A percentile compares a stretch with the other conserved stretches of the same genome.
phyloP scores from a whole-genome alignment of 371 early-diverging fungal species.

The Mortierella sp. region DNA sequence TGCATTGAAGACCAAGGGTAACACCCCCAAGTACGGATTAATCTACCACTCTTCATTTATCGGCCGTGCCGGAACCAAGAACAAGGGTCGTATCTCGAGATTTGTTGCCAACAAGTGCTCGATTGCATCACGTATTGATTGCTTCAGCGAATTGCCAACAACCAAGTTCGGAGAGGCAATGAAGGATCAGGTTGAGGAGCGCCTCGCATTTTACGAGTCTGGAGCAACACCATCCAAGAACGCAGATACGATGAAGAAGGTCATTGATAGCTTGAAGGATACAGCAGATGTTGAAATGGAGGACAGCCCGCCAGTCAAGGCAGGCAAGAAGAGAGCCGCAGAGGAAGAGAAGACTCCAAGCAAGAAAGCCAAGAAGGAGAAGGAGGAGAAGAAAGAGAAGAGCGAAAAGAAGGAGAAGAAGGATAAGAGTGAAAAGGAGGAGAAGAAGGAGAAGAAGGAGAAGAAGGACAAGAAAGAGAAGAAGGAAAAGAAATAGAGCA shows the following conservation, averaged over 20 bases:
- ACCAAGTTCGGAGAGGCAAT: conserved; percentile 97
- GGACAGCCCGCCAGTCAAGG: conserved; percentile 79
- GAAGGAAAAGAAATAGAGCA: conserved; percentile 56
- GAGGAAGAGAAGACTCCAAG: conserved; percentile 51
- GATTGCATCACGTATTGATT: conserved; percentile 98
- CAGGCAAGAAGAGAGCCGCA: conserved; percentile 47
- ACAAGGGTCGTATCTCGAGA: conserved; percentile 99
- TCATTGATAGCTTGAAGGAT: conserved; percentile 78
- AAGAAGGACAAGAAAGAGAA: conserved; percentile 47
- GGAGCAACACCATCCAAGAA: conserved; percentile 93
- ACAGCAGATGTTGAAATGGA: conserved; percentile 67
- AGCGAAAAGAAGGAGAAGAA: conserved; percentile 61
- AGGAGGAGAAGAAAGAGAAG: conserved; percentile 57
- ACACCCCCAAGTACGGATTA: conserved; percentile 99
- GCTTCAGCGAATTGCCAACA: conserved; percentile 92
- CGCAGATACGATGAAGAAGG: conserved; percentile 93
- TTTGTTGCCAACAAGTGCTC: conserved; percentile 99
- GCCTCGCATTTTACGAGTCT: conserved; percentile 93
- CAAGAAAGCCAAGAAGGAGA: conserved; percentile 60
- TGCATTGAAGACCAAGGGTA: conserved; percentile 97
- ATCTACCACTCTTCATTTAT: conserved; percentile 98
- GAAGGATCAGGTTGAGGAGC: conserved; percentile 95
- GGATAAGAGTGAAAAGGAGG: conserved; percentile 60
- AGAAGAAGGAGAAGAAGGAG: conserved; percentile 35
- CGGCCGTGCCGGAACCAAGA: conserved; percentile 94